Evolutionary conservation across 2,329 filamentous ascomycete genomes (phyloP), one percentile per base, ranked within the genome.

Genomic region (Alternaria rosae): DNA sequence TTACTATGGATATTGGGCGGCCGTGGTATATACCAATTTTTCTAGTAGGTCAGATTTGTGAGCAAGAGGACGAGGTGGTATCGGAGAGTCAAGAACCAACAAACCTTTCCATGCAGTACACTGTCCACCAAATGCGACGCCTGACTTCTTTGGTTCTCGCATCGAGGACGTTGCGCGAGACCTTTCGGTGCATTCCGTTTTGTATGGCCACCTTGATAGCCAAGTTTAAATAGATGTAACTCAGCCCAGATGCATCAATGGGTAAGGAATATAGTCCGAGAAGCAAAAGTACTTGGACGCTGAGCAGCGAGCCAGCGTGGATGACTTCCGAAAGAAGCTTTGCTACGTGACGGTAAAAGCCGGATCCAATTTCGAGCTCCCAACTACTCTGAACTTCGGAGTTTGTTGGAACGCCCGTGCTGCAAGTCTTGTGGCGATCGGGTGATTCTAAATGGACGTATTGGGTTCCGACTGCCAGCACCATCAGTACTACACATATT

Each of bases 201-300:
- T 87, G 85, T 13, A 88, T 86, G 2, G 85, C 86, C 60, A 88
- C 77, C 61, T 86, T 87, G 43, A 87, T 77, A 2, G 85, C 84
- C 12, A 88, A 72, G 7, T 85, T 85, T 48, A 87, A 79, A 64
- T 88, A 88, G 3, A 85, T 85, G 65, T 87, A 88, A 3, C 84
- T 84, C 20, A 88, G 72, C 0, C 86, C 86, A 1, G 85, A 85
- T 0, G 86, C 83, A 69, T 88, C 86, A 0, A 87, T 78, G 0
- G 86, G 85, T 6, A 88, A 75, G 2, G 85, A 79, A 64, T 87
- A 88, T 10, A 86, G 82, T 3, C 85, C 86, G 13, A 88, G 83
- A 21, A 88, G 77, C 8, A 88, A 72, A 57, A 85, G 87, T 1
- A 85, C 86, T 68, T 88, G 86, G 0, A 88, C 85, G 64, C 86